A percentile compares a stretch with the other conserved stretches of the same genome.
phyloP scores from a whole-genome alignment of 768 basidiomycete species.

The Suillus spraguei region DNA sequence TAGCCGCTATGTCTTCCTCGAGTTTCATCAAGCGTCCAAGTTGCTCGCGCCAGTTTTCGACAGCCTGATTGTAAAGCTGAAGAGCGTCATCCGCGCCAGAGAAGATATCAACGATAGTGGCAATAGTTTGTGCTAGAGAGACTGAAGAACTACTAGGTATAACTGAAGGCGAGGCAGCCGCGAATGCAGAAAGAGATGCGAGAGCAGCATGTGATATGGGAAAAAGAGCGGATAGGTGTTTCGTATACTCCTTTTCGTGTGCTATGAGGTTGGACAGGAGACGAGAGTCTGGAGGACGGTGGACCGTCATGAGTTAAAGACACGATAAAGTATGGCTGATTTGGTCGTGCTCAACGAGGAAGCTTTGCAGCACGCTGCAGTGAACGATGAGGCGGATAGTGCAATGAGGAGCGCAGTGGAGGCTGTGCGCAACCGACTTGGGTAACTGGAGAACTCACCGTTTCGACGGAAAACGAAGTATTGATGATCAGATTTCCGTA shows the following conservation, averaged over 20 bases:
- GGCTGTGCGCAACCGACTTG: no score
- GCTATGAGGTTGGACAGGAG: conserved; percentile 67
- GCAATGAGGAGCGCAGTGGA: no score
- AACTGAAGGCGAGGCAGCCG: conserved; percentile 62
- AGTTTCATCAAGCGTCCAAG: conserved; percentile 61
- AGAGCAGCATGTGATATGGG: conserved; percentile 61
- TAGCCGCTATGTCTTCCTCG: conserved; percentile 72
- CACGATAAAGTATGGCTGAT: not conserved
- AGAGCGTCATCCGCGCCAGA: conserved; percentile 72
- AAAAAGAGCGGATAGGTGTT: conserved; percentile 58
- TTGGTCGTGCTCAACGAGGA: not conserved
- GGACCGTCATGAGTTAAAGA: conserved; percentile 51
- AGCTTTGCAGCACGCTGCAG: conserved; percentile 5
- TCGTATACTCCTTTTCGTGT: conserved; percentile 73
- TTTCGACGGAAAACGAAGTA: no score
- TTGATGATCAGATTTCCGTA: no score
- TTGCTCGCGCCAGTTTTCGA: conserved; percentile 68
- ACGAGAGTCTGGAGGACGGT: conserved; percentile 72
- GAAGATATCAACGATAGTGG: conserved; percentile 56
- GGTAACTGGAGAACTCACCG: no score
- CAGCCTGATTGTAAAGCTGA: conserved; percentile 54
- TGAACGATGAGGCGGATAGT: not conserved
- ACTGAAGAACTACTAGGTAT: conserved; percentile 41
- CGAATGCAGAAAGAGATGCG: conserved; percentile 72
- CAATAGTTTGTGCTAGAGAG: conserved; percentile 21